Percentiles rank a stretch among this genome's conserved stretches.
These are phyloP conservation scores for Kandelia obovata DNA, from an alignment of 345 rosid genomes.

Conservation along the genomic window DNA sequence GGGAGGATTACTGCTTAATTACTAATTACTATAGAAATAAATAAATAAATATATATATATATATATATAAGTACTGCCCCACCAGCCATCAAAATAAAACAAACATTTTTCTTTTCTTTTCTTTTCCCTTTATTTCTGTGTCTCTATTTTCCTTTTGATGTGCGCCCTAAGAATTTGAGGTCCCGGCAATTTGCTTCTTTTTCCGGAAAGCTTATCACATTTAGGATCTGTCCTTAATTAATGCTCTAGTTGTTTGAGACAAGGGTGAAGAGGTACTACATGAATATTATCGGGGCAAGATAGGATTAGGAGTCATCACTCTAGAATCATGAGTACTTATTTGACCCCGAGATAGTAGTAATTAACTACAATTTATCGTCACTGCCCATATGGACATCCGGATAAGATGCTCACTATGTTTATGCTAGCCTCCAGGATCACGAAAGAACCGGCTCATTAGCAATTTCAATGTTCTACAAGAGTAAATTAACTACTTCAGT, in stretches of 20 bases:
- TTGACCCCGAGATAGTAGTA: background rate
- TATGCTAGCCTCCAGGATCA: background rate
- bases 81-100: background rate
- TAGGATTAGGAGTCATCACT: background rate
- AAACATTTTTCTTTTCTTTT: background rate
- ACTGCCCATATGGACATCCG: background rate
- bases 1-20: constrained; percentile 8
- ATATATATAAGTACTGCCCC: background rate
- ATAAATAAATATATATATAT: too few relatives aligned
- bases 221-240: background rate
- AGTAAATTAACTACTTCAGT: too few relatives aligned
- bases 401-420: constrained; percentile 3
- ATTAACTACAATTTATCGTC: background rate
- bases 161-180: background rate
- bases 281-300: background rate
- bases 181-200: background rate
- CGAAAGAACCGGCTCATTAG: background rate
- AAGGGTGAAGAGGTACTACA: background rate
- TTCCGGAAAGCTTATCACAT: background rate
- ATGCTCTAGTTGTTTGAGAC: constrained; percentile 3
- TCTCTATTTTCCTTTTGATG: background rate
- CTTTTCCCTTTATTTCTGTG: background rate
- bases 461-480: background rate
- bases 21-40: constrained; percentile 4
- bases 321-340: background rate